Conservation (phyloP, 2,329 filamentous ascomycete species). For the Fusarium torulosum region DNA sequence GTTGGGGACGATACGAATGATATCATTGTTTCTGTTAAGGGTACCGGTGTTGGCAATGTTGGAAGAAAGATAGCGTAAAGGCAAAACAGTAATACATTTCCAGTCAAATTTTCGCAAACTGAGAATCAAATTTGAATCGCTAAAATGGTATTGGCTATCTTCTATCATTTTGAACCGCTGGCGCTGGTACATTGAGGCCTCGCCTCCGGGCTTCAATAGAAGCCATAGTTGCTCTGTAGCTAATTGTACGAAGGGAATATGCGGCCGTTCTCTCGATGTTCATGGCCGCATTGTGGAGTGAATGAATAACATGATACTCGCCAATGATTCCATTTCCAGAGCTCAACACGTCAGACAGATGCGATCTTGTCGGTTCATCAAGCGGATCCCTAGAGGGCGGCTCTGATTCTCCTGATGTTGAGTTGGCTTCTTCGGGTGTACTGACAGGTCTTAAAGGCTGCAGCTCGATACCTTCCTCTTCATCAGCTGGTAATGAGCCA, state of each 20-base stretch:
- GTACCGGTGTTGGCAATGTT: constrained; percentile 92
- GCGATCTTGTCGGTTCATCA: constrained; percentile 53
- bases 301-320: constrained; percentile 66
- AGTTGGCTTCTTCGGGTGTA: constrained; percentile 43
- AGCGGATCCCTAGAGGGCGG: constrained; percentile 45
- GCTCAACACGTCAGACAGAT: constrained; percentile 62
- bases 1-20: constrained; percentile 75
- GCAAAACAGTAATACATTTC: constrained; percentile 37
- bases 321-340: constrained; percentile 68
- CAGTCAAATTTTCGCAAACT: constrained; percentile 28
- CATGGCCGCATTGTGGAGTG: constrained; percentile 61
- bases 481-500: constrained; percentile 53
- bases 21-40: constrained; percentile 90
- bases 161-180: constrained; percentile 40
- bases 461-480: constrained; percentile 61
- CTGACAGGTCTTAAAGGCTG: constrained; percentile 50
- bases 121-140: background rate
- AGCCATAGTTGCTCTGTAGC: constrained; percentile 67
- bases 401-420: constrained; percentile 48
- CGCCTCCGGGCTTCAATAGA: constrained; percentile 61
- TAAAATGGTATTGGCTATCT: constrained; percentile 20
- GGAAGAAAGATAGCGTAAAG: constrained; percentile 83
- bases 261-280: constrained; percentile 62
- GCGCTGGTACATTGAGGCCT: constrained; percentile 46
- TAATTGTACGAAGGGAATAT: constrained; percentile 65